A percentile compares a stretch with the other conserved stretches of the same genome.
Conservation (phyloP, 2,329 filamentous ascomycete genomes). For the Amauroascus verrucosus region DNA sequence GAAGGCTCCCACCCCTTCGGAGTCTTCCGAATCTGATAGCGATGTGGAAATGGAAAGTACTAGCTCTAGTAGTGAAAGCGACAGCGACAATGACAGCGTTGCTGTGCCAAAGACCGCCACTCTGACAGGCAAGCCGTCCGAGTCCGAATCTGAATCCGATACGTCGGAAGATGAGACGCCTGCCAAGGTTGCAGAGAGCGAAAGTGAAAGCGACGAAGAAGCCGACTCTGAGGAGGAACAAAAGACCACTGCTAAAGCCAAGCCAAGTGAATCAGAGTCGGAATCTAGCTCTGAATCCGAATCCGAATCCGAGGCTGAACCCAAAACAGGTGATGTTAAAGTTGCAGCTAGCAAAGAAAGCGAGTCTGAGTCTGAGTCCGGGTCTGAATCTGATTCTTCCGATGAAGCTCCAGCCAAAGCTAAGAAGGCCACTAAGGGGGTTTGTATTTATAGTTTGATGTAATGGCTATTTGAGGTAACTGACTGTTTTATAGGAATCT, state of each 20-base stretch:
- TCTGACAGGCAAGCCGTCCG: conserved; percentile 26
- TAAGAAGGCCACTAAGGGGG: conserved; percentile 25
- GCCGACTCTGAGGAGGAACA: conserved; percentile 19
- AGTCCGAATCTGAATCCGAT: conserved; percentile 24
- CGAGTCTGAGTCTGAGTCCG: conserved; percentile 14
- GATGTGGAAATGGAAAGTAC: conserved; percentile 11
- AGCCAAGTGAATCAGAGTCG: conserved; percentile 22
- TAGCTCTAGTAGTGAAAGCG: conserved; percentile 16
- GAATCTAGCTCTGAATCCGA: conserved; percentile 17
- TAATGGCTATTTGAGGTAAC: background rate
- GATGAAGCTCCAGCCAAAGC: conserved; percentile 4
- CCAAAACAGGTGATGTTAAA: conserved; percentile 17
- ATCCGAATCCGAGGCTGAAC: conserved; percentile 15
- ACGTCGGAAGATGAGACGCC: conserved; percentile 23
- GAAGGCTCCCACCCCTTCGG: conserved; percentile 15
- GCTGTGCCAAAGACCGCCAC: conserved; percentile 15
- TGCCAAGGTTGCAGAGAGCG: conserved; percentile 14
- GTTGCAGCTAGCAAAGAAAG: conserved; percentile 10
- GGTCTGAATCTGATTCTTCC: conserved; percentile 16
- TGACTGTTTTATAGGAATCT: conserved; percentile 10
- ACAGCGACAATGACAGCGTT: conserved; percentile 18
- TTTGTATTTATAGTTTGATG: conserved; percentile 16
- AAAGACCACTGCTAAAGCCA: conserved; percentile 8
- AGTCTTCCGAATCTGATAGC: conserved; percentile 14
- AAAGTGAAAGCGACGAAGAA: conserved; percentile 19